phyloP scores from a whole-genome alignment of 2,329 filamentous ascomycete species.

The Seiridium unicorne region DNA sequence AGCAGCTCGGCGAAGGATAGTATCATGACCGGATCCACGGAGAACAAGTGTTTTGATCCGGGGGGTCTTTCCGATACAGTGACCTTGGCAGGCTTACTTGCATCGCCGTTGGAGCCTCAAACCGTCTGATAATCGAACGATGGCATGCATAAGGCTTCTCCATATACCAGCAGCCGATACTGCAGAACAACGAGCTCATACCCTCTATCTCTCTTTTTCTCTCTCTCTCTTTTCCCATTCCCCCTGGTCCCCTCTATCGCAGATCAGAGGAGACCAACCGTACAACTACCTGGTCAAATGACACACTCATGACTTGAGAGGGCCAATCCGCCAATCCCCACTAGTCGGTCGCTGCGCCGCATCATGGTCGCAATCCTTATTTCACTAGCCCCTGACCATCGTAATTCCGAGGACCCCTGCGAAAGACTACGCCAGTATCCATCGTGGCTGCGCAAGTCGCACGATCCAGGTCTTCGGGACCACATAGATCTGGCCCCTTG shows the following conservation, averaged over 20 bases:
- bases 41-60: too few species aligned
- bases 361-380: not conserved
- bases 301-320: too few species aligned
- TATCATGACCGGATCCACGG: too few species aligned
- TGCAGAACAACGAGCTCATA: not conserved
- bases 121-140: not conserved
- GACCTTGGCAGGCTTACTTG: not conserved
- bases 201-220: not conserved
- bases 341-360: not conserved
- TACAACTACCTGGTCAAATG: too few species aligned
- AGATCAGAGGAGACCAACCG: too few species aligned
- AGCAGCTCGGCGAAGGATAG: too few species aligned
- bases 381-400: not conserved
- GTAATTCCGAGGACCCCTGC: not conserved
- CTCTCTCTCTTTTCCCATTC: too few species aligned
- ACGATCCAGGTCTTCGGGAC: not conserved
- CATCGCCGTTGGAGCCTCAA: not conserved
- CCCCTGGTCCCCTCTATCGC: too few species aligned
- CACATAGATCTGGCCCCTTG: not conserved
- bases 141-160: not conserved
- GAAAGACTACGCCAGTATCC: not conserved
- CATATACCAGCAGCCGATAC: not conserved
- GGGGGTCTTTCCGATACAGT: too few species aligned
- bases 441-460: not conserved
- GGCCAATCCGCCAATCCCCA: too few species aligned